Conservation (phyloP, 495 filamentous ascomycete species). For the Hyaloscypha hepaticicola region DNA sequence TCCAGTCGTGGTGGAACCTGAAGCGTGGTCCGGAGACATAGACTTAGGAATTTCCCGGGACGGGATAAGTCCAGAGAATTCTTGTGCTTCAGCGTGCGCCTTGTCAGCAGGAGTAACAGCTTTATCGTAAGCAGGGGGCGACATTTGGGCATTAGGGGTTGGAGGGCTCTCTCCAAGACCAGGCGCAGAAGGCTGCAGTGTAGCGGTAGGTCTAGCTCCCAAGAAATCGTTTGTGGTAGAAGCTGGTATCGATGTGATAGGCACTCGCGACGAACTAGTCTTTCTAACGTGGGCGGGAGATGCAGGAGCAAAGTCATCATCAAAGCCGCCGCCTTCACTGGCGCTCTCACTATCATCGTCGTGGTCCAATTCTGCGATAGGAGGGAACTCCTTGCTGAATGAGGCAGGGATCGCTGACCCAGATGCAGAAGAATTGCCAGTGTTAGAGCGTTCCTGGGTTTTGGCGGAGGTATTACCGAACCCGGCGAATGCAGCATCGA, state of each 20-base stretch:
- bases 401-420: slow-evolving; percentile 34
- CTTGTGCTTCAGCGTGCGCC: slow-evolving; percentile 33
- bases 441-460: slow-evolving; percentile 39
- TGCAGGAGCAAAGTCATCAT: slow-evolving; percentile 82
- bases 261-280: slow-evolving; percentile 23
- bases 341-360: slow-evolving; percentile 81
- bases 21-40: slow-evolving; percentile 29
- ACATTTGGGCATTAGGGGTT: slow-evolving; percentile 54
- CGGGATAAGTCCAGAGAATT: slow-evolving; percentile 66
- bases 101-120: slow-evolving; percentile 48
- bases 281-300: slow-evolving; percentile 53
- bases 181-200: slow-evolving; percentile 19
- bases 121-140: slow-evolving; percentile 65
- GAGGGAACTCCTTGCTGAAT: slow-evolving; percentile 83
- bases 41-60: slow-evolving; percentile 61
- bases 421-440: slow-evolving; percentile 36
- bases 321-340: slow-evolving; percentile 77
- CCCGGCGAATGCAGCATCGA: slow-evolving; percentile 59
- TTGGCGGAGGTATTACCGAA: slow-evolving; percentile 35
- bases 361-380: slow-evolving; percentile 79
- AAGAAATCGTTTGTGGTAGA: slow-evolving; percentile 15
- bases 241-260: slow-evolving; percentile 8
- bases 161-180: slow-evolving; percentile 42
- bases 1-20: slow-evolving; percentile 20
- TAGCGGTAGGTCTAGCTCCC: slow-evolving; percentile 19